Percentiles rank a stretch among this genome's conserved stretches.
Conservation (phyloP, 2,329 filamentous ascomycete species). For the Pseudogymnoascus sp. region DNA sequence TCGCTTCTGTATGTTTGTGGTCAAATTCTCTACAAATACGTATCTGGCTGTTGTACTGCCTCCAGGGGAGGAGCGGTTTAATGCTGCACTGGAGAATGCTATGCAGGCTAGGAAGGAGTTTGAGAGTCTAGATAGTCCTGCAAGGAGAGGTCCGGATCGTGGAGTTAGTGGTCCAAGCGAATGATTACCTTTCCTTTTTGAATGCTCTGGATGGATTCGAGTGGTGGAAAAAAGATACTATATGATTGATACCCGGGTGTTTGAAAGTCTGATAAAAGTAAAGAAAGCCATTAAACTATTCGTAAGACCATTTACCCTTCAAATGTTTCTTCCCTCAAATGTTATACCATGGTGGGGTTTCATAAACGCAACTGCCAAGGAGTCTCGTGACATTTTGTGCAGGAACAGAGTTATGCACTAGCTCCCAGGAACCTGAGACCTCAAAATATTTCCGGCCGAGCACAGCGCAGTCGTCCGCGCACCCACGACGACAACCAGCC, state of each 20-base stretch:
- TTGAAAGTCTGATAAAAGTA: neutral
- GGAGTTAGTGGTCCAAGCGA: slow-evolving; percentile 11
- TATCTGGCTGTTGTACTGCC: slow-evolving; percentile 90
- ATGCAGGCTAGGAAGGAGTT: slow-evolving; percentile 80
- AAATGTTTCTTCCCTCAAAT: neutral
- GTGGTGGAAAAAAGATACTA: neutral
- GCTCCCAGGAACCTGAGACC: neutral
- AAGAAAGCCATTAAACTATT: neutral
- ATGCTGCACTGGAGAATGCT: slow-evolving; percentile 83
- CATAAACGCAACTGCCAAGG: neutral
- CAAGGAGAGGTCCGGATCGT: slow-evolving; percentile 22
- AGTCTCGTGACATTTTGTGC: neutral
- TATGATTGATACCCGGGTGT: neutral
- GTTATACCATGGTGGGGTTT: neutral
- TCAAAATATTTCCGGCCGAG: slow-evolving; percentile 25
- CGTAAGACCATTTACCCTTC: neutral
- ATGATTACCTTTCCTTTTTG: slow-evolving; percentile 3
- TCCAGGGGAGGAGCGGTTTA: slow-evolving; percentile 84
- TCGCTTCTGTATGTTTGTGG: slow-evolving; percentile 87
- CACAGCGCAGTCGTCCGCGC: slow-evolving; percentile 10
- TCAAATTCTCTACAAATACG: slow-evolving; percentile 94
- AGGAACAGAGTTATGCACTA: neutral
- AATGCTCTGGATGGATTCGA: neutral
- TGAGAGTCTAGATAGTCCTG: slow-evolving; percentile 52
- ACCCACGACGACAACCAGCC: slow-evolving; percentile 14